Evolutionary conservation across 2,329 filamentous ascomycete genomes (phyloP), one percentile per base, ranked within the genome.

Genomic region (Scortechinia acanthostroma): DNA sequence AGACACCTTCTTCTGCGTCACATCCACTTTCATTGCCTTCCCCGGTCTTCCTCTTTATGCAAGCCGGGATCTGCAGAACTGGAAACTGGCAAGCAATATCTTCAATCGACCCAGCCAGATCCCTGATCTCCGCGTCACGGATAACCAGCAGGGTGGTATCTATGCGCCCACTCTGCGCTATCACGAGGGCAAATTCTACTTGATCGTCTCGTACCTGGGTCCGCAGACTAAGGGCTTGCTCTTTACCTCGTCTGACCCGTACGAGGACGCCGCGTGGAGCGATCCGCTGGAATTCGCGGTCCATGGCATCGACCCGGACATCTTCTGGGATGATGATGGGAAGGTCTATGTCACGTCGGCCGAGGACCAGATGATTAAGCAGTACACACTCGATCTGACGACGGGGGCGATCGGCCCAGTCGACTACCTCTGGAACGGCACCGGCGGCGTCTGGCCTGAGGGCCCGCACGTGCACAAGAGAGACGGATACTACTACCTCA

Each of bases 21-120:
- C n/a, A n/a, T 76, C 73, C 0, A 74, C 69, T 1, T 78, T 77
- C 50, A 68, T 70, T 45, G 60, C 64, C 1, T 77, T 76, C 50
- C 73, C 74, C 0, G 73, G 73, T 0, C 57, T 76, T 3, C 73
- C 73, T 0, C 65, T 78, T 17, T 69, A 76, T 51, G 70, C 71
- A 2, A 74, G 68, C n/a, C 66, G 63, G 45, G 72, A 77, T 51
- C 53, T 79, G 16, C 50, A 62, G 15, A 66, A 69, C 44, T 78
- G 73, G 72, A 70, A 66, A 46, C 60, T 69, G 4, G 59, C 68
- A 25, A 61, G 63, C 45, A 58, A 64, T 48, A 63, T 59, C 2
- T 45, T 67, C 15, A 62, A 58, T 37, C 55, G 61, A 15, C 55
- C 51, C 10, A 51, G 56, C 1, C 69, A 71, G 49, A 58, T 74